Percentiles rank a stretch among this genome's conserved stretches.
phyloP scores from a whole-genome alignment of 2,329 filamentous ascomycete species.

The Claviceps maximensis region DNA sequence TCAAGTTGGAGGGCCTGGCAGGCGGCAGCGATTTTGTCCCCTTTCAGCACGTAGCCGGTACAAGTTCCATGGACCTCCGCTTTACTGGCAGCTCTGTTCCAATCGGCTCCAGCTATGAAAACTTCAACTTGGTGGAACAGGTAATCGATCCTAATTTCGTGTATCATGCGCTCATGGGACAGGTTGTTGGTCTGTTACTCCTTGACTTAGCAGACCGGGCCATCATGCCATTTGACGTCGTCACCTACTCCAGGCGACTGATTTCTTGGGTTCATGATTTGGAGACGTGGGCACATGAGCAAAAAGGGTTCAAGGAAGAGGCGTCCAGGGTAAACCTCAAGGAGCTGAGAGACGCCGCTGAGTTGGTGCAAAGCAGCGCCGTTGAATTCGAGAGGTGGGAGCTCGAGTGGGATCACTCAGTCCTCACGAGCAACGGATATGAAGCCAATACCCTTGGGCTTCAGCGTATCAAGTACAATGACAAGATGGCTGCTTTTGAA shows the following conservation, averaged over 20 bases:
- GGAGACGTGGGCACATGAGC: constrained; percentile 47
- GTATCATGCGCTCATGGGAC: constrained; percentile 67
- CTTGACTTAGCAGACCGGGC: constrained; percentile 74
- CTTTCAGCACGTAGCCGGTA: constrained; percentile 85
- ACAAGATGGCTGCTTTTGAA: constrained; percentile 69
- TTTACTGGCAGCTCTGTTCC: constrained; percentile 59
- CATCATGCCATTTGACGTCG: constrained; percentile 70
- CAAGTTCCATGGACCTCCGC: constrained; percentile 71
- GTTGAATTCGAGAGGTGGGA: constrained; percentile 64
- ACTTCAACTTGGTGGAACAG: constrained; percentile 69
- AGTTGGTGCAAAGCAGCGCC: constrained; percentile 36
- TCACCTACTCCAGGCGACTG: constrained; percentile 56
- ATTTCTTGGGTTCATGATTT: constrained; percentile 53
- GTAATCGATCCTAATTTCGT: constrained; percentile 71
- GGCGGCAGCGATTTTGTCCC: constrained; percentile 73
- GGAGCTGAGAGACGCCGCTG: constrained; percentile 40
- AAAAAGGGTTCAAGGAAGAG: constrained; percentile 26
- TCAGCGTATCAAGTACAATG: constrained; percentile 64
- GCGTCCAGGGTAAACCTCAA: constrained; percentile 15
- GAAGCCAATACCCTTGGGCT: constrained; percentile 57
- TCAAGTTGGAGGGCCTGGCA: constrained; percentile 53
- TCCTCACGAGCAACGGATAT: constrained; percentile 60
- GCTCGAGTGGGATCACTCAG: constrained; percentile 57
- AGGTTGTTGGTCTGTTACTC: constrained; percentile 70
- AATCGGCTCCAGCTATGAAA: constrained; percentile 79